Conservation (phyloP, 2,329 filamentous ascomycete species). For the Penicillium sclerotigenum region DNA sequence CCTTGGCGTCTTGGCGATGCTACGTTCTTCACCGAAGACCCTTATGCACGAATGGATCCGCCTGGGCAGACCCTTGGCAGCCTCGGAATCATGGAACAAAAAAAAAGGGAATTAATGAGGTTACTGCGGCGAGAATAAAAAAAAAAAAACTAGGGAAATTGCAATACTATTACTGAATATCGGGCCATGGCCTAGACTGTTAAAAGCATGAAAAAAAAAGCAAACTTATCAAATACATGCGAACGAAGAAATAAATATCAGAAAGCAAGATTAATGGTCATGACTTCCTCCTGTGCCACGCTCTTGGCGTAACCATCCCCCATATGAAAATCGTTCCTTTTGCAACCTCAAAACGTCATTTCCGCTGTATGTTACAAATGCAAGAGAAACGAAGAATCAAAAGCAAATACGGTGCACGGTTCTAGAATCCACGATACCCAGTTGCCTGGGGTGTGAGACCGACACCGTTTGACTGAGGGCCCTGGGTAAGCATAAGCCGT, state of each 20-base stretch:
- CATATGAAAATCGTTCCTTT: slow-evolving; percentile 23
- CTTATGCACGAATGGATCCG: not conserved
- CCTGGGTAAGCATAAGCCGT: slow-evolving; percentile 93
- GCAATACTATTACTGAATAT: slow-evolving; percentile 14
- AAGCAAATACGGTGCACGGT: slow-evolving; percentile 16
- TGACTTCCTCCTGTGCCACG: slow-evolving; percentile 10
- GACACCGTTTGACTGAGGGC: slow-evolving; percentile 70
- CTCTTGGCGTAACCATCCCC: slow-evolving; percentile 6
- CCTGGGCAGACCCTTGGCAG: not conserved
- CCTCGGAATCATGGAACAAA: not conserved
- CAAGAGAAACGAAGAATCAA: slow-evolving; percentile 20
- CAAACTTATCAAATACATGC: slow-evolving; percentile 26
- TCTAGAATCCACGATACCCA: slow-evolving; percentile 61
- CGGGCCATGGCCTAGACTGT: slow-evolving; percentile 9
- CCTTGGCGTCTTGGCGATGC: slow-evolving; percentile 18
- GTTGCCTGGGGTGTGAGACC: slow-evolving; percentile 88
- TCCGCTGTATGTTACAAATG: slow-evolving; percentile 37
- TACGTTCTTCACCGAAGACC: slow-evolving; percentile 6
- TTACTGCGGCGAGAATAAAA: not conserved
- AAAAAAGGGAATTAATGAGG: not conserved
- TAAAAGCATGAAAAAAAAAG: slow-evolving; percentile 5
- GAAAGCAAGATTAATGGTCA: slow-evolving; percentile 23
- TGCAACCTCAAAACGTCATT: slow-evolving; percentile 28
- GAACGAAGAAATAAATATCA: slow-evolving; percentile 13
- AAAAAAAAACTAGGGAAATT: not conserved